Evolutionary conservation across 768 basidiomycete genomes (phyloP), one percentile per base, ranked within the genome.

Genomic region (Mycena galopus): DNA sequence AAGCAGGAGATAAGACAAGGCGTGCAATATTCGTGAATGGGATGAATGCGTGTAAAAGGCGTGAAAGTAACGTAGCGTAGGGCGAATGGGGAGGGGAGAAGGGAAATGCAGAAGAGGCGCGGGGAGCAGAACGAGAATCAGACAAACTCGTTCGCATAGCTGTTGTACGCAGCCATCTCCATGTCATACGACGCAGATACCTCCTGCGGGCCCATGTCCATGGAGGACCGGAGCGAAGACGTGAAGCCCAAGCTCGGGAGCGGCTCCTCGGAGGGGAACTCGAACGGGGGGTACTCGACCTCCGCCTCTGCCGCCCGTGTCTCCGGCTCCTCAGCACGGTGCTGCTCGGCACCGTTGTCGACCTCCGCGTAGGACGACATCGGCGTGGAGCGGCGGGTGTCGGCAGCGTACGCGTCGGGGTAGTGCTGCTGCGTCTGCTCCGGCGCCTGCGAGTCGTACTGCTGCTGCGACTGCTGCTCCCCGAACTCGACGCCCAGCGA

Each of bases 91-190:
- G 33, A 32, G 1, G 10, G 42, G 32, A 27, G n/a, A 16, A 17
- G 44, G 6, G 17, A 7, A 47, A 19, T 47, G 35, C 44, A 29
- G 67, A 16, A 39, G 51, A 35, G 35, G 23, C 4, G 33, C 0
- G 39, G 19, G 27, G 1, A 29, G 47, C n/a, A 10, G 47, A 27
- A 21, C 39, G 47, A 10, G 47, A 27, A 21, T 50, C 57, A 74
- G n/a, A 71, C 69, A 39, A 74, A 74, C 66, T 74, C 73, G 56
- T 27, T 67, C 8, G 73, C 65, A 29, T 74, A 74, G 64, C n/a
- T 61, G 29, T 74, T 69, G 17, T 63, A 74, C 37, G 32, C 35
- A 8, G 62, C 23, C 58, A 56, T 61, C 50, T 59, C 56, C 50
- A 60, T 53, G 30, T 67, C 66, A 32, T 50, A 63, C 66, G 64